Percentiles rank a stretch among this genome's conserved stretches.
Conservation (phyloP, 192 early-diverging fungal species). For the Dissophora globulifera region DNA sequence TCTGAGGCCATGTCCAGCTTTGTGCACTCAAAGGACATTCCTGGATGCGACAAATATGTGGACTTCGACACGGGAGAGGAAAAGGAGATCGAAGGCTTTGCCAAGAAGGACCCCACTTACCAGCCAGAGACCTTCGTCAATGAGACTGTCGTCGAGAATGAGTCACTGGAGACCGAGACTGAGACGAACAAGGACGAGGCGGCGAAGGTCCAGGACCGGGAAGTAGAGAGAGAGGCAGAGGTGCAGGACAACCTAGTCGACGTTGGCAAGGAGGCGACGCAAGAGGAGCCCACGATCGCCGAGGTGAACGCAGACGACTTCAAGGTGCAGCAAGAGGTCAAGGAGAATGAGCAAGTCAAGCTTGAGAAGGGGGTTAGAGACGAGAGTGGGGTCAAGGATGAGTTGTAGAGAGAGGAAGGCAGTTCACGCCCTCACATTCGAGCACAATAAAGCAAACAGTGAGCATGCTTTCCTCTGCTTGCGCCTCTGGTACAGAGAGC, state of each 20-base stretch:
- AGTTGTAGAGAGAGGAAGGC: too few species aligned
- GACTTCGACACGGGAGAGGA: conserved; percentile 22
- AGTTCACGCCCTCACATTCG: too few species aligned
- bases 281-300: background rate
- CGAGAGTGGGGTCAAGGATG: background rate
- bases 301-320: background rate
- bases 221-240: too few species aligned
- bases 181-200: background rate
- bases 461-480: too few species aligned
- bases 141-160: background rate
- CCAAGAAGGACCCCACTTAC: conserved; percentile 16
- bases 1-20: conserved; percentile 26
- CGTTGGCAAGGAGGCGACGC: background rate
- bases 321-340: background rate
- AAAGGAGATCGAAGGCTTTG: conserved; percentile 30
- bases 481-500: too few species aligned
- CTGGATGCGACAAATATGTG: conserved; percentile 28
- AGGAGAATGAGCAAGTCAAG: too few species aligned
- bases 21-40: background rate
- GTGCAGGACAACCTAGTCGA: too few species aligned
- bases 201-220: background rate
- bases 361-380: too few species aligned
- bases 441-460: too few species aligned
- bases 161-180: background rate
- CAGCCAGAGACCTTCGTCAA: conserved; percentile 18